phyloP scores from a whole-genome alignment of 2,329 filamentous ascomycete species.

The Cytospora piceae region DNA sequence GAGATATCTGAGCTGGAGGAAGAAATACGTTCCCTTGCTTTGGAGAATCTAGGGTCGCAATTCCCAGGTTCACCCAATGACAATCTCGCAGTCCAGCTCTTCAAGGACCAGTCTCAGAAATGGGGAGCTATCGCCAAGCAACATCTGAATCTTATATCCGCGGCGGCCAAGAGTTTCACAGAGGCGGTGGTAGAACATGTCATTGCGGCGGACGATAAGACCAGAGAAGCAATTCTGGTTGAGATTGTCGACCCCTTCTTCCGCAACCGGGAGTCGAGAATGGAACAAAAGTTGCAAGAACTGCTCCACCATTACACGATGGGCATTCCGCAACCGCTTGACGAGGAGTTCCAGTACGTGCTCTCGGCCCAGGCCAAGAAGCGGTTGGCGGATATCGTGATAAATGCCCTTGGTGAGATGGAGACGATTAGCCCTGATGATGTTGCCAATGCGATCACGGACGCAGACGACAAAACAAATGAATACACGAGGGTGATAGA shows the following conservation, averaged over 20 bases:
- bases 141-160: slow-evolving; percentile 10
- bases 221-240: not conserved
- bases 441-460: not conserved
- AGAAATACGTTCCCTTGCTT: not conserved
- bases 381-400: slow-evolving; percentile 19
- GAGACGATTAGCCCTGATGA: not conserved
- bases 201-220: not conserved
- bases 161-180: slow-evolving; percentile 11
- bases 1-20: not conserved
- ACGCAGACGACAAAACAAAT: not conserved
- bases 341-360: slow-evolving; percentile 38
- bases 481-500: not conserved
- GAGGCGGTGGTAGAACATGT: not conserved
- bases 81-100: not conserved
- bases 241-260: slow-evolving; percentile 6
- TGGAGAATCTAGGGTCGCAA: not conserved
- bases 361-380: slow-evolving; percentile 29
- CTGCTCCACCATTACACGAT: slow-evolving; percentile 1
- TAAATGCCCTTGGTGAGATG: not conserved
- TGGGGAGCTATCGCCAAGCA: slow-evolving; percentile 1
- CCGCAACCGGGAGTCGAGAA: not conserved
- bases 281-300: slow-evolving; percentile 11
- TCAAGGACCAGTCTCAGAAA: not conserved
- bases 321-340: slow-evolving; percentile 41
- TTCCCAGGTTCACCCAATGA: slow-evolving; percentile 8